These are phyloP conservation scores for Candida silvatica DNA, from an alignment of 805 yeast genomes.

Conservation along the genomic window DNA sequence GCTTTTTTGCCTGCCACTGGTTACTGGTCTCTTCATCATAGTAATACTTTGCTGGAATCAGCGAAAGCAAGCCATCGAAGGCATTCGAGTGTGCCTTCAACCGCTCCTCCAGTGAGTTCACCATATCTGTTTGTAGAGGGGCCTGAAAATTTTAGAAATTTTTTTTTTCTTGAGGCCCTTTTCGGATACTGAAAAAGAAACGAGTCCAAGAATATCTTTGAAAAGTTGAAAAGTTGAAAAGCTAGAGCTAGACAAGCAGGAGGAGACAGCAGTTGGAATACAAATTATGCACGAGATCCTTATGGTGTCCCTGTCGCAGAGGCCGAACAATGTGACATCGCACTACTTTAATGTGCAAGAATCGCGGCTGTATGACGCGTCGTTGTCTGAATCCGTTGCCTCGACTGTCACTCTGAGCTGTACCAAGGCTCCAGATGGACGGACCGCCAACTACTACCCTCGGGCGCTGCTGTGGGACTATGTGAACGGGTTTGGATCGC, in stretches of 20 bases:
- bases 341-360: slow-evolving; percentile 83
- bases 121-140: slow-evolving; percentile 6
- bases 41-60: slow-evolving; percentile 91
- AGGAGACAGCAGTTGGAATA: too few species aligned
- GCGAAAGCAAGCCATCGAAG: slow-evolving; percentile 79
- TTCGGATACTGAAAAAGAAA: not conserved
- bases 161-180: not conserved
- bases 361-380: slow-evolving; percentile 36
- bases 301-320: slow-evolving; percentile 64
- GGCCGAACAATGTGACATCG: slow-evolving; percentile 65
- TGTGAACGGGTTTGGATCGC: slow-evolving; percentile 65
- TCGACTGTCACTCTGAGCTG: slow-evolving; percentile 3
- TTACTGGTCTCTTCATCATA: slow-evolving; percentile 84
- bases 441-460: slow-evolving; percentile 64
- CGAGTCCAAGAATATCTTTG: too few species aligned
- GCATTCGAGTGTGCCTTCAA: slow-evolving; percentile 72
- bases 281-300: slow-evolving; percentile 68
- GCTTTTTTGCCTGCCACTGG: slow-evolving; percentile 86
- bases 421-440: slow-evolving; percentile 18
- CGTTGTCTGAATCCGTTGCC: not conserved
- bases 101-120: slow-evolving; percentile 41
- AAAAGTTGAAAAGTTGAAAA: too few species aligned
- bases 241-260: too few species aligned
- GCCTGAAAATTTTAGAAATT: not conserved
- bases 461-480: slow-evolving; percentile 77